Evolutionary conservation across 2,329 filamentous ascomycete genomes (phyloP), one percentile per base, ranked within the genome.

Genomic region (Pleurostoma richardsiae): DNA sequence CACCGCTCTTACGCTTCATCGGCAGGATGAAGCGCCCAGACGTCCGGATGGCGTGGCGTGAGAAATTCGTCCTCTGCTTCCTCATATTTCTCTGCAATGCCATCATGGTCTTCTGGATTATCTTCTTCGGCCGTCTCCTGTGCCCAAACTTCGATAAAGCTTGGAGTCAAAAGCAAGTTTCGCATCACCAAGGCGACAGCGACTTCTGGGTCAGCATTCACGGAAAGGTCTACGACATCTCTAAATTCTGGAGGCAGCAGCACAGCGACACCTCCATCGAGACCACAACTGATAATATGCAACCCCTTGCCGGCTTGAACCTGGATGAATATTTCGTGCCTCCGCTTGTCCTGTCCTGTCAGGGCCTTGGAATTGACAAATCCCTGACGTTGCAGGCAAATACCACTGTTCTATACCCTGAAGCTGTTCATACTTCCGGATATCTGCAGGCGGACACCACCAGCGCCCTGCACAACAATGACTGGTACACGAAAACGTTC

Each of bases 21-120:
- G 94, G 94, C 30, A 88, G 92, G 27, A 99, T 99, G 94, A 95
- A 95, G 70, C 85, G 94, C 46, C 94, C 91, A 2, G 94, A 99
- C 68, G 90, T 99, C 6, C 88, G 94, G 29, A 88, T 96, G 82
- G 94, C 94, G 0, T 99, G 94, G 94, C 82, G 94, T 66, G 94
- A 99, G 61, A 99, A 99, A 68, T 44, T 99, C 8, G 86, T 94
- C 0, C 73, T 99, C 8, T 83, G 91, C 41, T 73, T 88, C 49
- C 58, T 96, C 44, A 97, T 99, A 56, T 63, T 88, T 30, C 58
- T 99, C 10, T 68, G 95, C 55, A 99, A 99, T 67, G 90, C 63
- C 38, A 61, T 80, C 29, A 80, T 99, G 51, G 76, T 96, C 48
- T 99, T 99, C 70, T 96, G 90, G 79, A 96, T 99, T 57, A 79